A percentile compares a stretch with the other conserved stretches of the same genome.
phyloP scores from a whole-genome alignment of 257 asterid genomes.

The Mitragyna speciosa region DNA sequence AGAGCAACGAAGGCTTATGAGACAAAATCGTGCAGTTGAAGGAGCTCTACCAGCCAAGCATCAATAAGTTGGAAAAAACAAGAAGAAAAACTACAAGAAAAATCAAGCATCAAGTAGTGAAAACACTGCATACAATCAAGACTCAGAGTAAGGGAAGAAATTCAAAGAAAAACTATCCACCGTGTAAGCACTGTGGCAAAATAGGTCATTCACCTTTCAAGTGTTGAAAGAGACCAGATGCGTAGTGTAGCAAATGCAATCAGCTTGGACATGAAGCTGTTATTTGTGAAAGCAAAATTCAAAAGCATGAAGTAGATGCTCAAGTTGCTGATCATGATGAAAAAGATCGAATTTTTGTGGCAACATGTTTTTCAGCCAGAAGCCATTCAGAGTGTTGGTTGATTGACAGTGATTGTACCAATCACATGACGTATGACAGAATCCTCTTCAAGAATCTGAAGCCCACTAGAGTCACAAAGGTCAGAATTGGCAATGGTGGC shows the following conservation, averaged over 20 bases:
- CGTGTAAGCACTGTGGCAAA: conserved; percentile 7
- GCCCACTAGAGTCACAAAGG: not conserved
- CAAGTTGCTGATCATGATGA: not conserved
- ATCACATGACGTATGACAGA: conserved; percentile 1
- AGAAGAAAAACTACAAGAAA: too few species aligned
- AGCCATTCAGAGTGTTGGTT: not conserved
- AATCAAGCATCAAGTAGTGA: too few species aligned
- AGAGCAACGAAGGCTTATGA: too few species aligned
- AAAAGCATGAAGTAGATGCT: not conserved
- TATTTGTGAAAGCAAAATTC: not conserved
- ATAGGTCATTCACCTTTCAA: not conserved
- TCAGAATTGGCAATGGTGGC: not conserved
- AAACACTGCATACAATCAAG: too few species aligned
- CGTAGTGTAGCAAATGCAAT: not conserved
- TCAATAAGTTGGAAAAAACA: too few species aligned
- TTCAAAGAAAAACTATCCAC: not conserved
- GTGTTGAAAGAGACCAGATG: conserved; percentile 7
- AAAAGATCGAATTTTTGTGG: conserved; percentile 9
- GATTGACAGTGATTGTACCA: conserved; percentile 8
- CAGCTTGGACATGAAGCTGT: not conserved
- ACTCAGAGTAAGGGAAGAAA: not conserved
- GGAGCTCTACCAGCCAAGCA: too few species aligned
- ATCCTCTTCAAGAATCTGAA: too few species aligned
- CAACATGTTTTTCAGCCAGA: not conserved
- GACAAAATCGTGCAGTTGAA: too few species aligned